These are phyloP conservation scores for Excoecaria agallocha DNA, from an alignment of 345 rosid species.

Conservation along the genomic window DNA sequence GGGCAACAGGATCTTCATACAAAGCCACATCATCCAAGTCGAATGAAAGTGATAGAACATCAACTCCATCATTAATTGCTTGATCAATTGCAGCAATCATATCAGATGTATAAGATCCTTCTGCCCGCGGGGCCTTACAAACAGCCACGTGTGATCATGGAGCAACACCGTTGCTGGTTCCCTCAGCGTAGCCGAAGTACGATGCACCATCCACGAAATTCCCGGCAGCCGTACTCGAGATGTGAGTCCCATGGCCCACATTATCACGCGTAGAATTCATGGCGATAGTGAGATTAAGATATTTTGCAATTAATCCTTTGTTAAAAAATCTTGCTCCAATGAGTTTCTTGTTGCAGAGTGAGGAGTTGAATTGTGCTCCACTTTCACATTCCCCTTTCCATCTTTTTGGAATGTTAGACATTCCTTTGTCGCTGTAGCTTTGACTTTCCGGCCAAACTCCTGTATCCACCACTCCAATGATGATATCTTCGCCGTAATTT, in stretches of 20 bases:
- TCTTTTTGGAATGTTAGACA: conserved; percentile 28
- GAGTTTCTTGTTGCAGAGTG: conserved; percentile 32
- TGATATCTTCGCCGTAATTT: conserved; percentile 17
- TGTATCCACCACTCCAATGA: conserved; percentile 32
- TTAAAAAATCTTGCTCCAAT: conserved; percentile 35
- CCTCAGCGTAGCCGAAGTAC: conserved; percentile 29
- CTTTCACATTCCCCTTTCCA: conserved; percentile 37
- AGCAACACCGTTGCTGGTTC: conserved; percentile 25
- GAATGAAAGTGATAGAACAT: conserved; percentile 22
- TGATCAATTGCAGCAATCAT: conserved; percentile 26
- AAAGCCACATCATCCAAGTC: conserved; percentile 21
- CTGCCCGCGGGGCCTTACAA: conserved; percentile 31
- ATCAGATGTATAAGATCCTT: conserved; percentile 25
- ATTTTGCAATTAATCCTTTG: conserved; percentile 23
- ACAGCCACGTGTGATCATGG: conserved; percentile 27
- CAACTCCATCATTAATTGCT: conserved; percentile 25
- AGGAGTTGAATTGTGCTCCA: conserved; percentile 28
- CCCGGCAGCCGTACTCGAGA: conserved; percentile 32
- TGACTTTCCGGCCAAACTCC: conserved; percentile 39
- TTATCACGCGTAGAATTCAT: conserved; percentile 32
- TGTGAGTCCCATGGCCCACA: conserved; percentile 34
- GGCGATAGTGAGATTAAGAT: conserved; percentile 7
- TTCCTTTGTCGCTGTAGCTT: conserved; percentile 34
- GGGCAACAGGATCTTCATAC: conserved; percentile 30
- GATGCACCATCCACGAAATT: conserved; percentile 30